Evolutionary conservation across 352 stramenopile genomes (phyloP).

Genomic region (Phytophthora sansomeana): DNA sequence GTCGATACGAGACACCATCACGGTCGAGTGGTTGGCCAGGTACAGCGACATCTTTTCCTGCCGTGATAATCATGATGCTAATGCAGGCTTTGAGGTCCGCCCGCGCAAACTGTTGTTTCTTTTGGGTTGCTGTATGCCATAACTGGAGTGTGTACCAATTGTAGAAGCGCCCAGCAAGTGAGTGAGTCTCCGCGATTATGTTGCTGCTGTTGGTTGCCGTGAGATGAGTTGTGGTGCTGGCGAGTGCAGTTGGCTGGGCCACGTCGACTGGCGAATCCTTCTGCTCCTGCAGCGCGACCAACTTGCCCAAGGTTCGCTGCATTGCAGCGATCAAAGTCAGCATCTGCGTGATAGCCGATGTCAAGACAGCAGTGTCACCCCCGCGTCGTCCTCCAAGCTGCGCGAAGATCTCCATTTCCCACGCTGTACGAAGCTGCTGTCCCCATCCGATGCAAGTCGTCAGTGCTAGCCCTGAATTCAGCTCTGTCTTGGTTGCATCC

Average conservation of each 20-base stretch:
- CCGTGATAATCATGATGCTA: constrained; percentile 20
- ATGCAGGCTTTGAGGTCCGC: constrained; percentile 20
- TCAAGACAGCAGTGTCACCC: constrained; percentile 1
- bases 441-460: constrained; percentile 13
- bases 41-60: not conserved
- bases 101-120: constrained; percentile 20
- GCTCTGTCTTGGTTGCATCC: not conserved
- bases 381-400: constrained; percentile 1
- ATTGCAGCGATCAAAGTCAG: not conserved
- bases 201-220: not conserved
- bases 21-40: not conserved
- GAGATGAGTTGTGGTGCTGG: not conserved
- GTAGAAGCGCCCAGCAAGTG: constrained; percentile 1
- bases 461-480: not conserved
- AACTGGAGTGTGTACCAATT: constrained; percentile 21
- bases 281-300: constrained; percentile 4
- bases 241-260: not conserved
- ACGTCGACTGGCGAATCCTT: not conserved
- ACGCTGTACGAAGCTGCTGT: not conserved
- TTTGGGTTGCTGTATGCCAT: constrained; percentile 16
- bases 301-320: constrained; percentile 2
- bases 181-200: not conserved
- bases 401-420: constrained; percentile 14
- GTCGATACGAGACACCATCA: not conserved
- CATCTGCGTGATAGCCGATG: constrained; percentile 9